Conservation (phyloP, 345 rosid genomes). For the Lepidium africanum region DNA sequence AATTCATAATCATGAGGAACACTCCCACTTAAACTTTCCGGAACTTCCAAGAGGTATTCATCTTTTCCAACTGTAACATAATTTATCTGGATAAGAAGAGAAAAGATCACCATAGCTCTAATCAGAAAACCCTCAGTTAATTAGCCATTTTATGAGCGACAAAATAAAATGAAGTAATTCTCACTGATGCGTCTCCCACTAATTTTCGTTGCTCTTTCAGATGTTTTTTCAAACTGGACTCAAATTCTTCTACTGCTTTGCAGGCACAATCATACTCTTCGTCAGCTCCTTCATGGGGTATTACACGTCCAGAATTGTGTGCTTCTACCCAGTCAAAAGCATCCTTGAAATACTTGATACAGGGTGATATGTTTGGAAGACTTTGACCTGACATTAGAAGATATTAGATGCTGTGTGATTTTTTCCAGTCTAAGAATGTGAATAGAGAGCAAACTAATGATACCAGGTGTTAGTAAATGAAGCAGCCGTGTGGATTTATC, state of each 20-base stretch:
- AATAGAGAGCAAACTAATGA: not conserved
- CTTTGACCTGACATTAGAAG: conserved; percentile 50
- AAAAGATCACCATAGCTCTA: conserved; percentile 19
- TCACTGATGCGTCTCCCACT: conserved; percentile 78
- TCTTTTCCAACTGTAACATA: conserved; percentile 97
- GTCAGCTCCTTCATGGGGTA: conserved; percentile 86
- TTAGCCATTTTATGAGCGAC: conserved; percentile 2
- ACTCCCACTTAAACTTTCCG: conserved; percentile 62
- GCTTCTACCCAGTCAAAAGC: conserved; percentile 98
- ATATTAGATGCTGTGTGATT: conserved; percentile 13
- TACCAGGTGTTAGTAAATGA: conserved; percentile 74
- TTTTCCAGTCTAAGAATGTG: conserved; percentile 2
- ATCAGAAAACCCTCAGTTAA: conserved; percentile 7
- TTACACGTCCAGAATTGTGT: conserved; percentile 67
- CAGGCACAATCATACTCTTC: conserved; percentile 73
- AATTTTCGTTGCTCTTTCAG: conserved; percentile 78
- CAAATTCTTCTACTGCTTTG: conserved; percentile 46
- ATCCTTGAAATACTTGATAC: conserved; percentile 70
- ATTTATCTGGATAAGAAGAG: conserved; percentile 45
- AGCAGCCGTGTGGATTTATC: conserved; percentile 55
- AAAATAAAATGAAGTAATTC: conserved; percentile 16
- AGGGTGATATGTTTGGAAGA: conserved; percentile 50
- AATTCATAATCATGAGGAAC: conserved; percentile 84
- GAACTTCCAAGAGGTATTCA: conserved; percentile 75
- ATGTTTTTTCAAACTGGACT: conserved; percentile 57